These are phyloP conservation scores for Ajuga chamaepitys DNA, from an alignment of 257 asterid species.

Conservation along the genomic window DNA sequence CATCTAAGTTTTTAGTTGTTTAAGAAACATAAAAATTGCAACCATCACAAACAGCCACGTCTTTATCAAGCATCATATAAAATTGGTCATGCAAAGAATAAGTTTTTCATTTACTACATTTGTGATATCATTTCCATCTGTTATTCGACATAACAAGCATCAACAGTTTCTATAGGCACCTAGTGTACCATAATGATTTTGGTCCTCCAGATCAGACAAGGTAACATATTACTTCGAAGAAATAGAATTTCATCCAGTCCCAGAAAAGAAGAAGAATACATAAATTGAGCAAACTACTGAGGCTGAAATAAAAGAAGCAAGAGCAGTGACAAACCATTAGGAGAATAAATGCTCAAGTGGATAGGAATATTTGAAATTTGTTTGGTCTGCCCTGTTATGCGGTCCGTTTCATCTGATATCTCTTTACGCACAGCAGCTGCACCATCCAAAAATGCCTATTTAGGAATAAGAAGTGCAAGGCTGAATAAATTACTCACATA, in stretches of 20 bases:
- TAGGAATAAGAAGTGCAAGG: slow-evolving; percentile 15
- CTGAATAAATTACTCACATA: slow-evolving; percentile 13
- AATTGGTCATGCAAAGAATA: not conserved
- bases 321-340: slow-evolving; percentile 56
- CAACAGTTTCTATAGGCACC: not conserved
- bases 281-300: slow-evolving; percentile 1
- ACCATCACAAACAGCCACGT: not conserved
- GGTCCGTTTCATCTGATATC: slow-evolving; percentile 94
- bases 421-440: slow-evolving; percentile 91
- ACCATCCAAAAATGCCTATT: slow-evolving; percentile 29
- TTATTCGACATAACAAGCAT: not conserved
- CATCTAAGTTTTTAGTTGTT: not conserved
- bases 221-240: slow-evolving; percentile 6
- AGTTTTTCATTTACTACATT: not conserved
- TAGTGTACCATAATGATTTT: not conserved
- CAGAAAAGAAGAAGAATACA: not conserved
- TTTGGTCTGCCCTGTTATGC: slow-evolving; percentile 81
- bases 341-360: slow-evolving; percentile 94
- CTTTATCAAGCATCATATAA: not conserved
- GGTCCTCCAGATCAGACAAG: not conserved
- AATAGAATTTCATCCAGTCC: not conserved
- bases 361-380: slow-evolving; percentile 90
- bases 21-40: too few relatives aligned
- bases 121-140: not conserved
- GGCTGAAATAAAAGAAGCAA: slow-evolving; percentile 7